These are phyloP conservation scores for Nakazawaea populi DNA, from an alignment of 805 yeast species.

Conservation along the genomic window DNA sequence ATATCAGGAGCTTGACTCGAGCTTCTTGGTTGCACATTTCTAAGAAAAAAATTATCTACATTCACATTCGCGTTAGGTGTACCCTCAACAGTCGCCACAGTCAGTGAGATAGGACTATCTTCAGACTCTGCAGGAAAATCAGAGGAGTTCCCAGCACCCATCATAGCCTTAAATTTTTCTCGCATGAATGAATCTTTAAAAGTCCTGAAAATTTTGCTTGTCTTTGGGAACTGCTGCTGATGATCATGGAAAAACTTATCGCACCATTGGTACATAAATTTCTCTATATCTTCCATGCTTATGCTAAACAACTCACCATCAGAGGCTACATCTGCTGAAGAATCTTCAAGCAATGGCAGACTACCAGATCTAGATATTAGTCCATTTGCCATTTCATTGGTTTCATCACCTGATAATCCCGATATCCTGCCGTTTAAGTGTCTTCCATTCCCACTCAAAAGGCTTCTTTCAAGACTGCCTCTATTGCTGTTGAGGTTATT, in stretches of 20 bases:
- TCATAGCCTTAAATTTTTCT: constrained; percentile 19
- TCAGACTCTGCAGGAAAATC: background rate
- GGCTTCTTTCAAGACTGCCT: background rate
- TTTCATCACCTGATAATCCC: background rate
- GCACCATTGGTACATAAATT: constrained; percentile 25
- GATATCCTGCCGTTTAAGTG: background rate
- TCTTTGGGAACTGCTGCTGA: constrained; percentile 19
- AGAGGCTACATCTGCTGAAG: background rate
- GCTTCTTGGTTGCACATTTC: constrained; percentile 5
- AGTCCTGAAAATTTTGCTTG: constrained; percentile 21
- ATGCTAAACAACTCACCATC: constrained; percentile 9
- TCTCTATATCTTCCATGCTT: constrained; percentile 24
- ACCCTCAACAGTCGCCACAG: background rate
- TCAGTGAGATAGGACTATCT: background rate
- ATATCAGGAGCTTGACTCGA: background rate
- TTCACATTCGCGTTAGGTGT: background rate
- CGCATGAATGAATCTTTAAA: constrained; percentile 26
- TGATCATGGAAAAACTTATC: constrained; percentile 24
- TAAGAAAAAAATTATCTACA: constrained; percentile 8
- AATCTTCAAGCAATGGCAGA: background rate
- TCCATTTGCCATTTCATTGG: background rate
- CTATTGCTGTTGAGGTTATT: background rate
- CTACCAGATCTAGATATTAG: background rate
- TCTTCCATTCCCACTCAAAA: background rate
- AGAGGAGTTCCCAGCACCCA: background rate